These are phyloP conservation scores for Phyllosticta citrichinensis DNA, from an alignment of 2,329 filamentous ascomycete genomes.

Conservation along the genomic window DNA sequence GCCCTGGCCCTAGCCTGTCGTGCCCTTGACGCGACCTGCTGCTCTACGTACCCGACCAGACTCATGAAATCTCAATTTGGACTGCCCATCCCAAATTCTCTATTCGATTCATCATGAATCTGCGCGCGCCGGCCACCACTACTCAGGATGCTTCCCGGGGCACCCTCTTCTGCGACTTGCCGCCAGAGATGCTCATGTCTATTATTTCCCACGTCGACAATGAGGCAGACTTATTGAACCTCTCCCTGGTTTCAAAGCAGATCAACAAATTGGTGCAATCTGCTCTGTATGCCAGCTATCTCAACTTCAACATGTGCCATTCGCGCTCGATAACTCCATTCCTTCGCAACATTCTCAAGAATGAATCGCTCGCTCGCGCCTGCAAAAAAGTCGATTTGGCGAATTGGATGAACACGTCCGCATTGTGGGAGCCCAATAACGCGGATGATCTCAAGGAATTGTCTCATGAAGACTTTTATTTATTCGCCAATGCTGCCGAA, in stretches of 20 bases:
- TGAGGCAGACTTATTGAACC: slow-evolving; percentile 3
- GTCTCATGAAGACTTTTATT: neutral
- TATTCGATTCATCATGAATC: neutral
- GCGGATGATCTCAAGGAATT: neutral
- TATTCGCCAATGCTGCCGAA: neutral
- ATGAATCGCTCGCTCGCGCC: neutral
- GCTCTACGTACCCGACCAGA: neutral
- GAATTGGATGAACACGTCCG: slow-evolving; percentile 2
- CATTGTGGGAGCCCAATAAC: neutral
- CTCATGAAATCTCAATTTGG: neutral
- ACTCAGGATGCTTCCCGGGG: neutral
- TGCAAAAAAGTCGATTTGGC: slow-evolving; percentile 3
- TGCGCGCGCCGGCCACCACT: neutral
- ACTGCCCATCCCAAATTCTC: neutral
- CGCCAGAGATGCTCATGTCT: slow-evolving; percentile 5
- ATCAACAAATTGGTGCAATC: neutral
- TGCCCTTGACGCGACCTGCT: neutral
- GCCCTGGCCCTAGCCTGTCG: too few relatives aligned
- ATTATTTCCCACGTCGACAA: slow-evolving; percentile 1
- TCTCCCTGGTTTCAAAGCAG: slow-evolving; percentile 5
- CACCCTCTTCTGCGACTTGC: neutral
- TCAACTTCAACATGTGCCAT: slow-evolving; percentile 4
- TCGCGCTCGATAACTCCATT: neutral
- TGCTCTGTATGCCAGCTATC: slow-evolving; percentile 1
- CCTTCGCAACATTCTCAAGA: neutral